A percentile compares a stretch with the other conserved stretches of the same genome.
Evolutionary conservation across 2,329 filamentous ascomycete genomes (phyloP).

Genomic region (Cladophialophora chaetospira): DNA sequence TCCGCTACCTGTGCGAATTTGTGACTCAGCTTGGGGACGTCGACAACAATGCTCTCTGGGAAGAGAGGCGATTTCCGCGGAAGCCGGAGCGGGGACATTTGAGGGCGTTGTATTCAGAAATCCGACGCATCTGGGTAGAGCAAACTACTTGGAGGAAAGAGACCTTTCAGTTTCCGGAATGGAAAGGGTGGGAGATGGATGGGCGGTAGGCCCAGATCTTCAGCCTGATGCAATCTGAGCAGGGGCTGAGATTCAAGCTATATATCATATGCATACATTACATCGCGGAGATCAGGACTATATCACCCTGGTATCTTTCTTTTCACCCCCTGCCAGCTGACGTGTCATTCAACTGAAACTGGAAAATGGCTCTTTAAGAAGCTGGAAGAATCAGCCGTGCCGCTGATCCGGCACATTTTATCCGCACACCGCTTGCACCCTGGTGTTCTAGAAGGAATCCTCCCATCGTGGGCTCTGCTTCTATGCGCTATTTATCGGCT

Average conservation of each 20-base stretch:
- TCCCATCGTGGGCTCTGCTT: too few relatives aligned
- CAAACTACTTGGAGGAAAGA: neutral
- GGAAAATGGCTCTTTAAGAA: too few relatives aligned
- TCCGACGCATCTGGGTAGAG: neutral
- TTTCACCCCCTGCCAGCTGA: too few relatives aligned
- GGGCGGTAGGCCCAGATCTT: neutral
- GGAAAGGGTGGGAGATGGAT: constrained; percentile 3
- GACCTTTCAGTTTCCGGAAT: constrained; percentile 5
- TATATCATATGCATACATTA: too few relatives aligned
- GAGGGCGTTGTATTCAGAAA: neutral
- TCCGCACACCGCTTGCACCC: too few relatives aligned
- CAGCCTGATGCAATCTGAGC: neutral
- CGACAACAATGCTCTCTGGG: neutral
- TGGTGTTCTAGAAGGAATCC: too few relatives aligned
- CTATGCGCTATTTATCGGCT: too few relatives aligned
- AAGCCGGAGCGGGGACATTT: neutral
- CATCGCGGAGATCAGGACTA: too few relatives aligned
- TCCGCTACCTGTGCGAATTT: constrained; percentile 8
- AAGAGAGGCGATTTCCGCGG: neutral
- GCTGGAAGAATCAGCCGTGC: too few relatives aligned
- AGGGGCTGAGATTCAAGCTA: neutral
- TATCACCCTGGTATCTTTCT: too few relatives aligned
- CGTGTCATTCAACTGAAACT: too few relatives aligned
- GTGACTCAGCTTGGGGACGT: constrained; percentile 3
- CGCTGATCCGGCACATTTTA: too few relatives aligned